Base-by-base conservation (phyloP, 805 yeast genomes). In the Zygosaccharomyces siamensis region DNA sequence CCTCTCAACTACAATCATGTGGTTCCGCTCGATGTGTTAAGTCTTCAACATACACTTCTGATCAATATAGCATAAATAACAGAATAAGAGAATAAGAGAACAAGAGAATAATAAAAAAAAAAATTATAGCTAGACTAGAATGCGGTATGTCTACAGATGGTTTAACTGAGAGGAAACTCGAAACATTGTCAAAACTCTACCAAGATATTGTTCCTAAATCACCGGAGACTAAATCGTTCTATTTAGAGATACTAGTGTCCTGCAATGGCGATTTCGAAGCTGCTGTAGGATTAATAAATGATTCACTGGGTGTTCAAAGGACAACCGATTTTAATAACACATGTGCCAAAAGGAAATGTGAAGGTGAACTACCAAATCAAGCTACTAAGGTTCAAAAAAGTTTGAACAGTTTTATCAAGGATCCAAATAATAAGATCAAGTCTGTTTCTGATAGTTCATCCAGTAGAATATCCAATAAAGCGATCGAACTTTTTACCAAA, bases 211-310 rank as follows among this genome's bases (percentile, higher is more conserved):
- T 50, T 10, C 48, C 53, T 10, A 21, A 16, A 70, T 33, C 66
- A 60, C 4, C 71, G 62, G 2, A 63, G 69, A 0, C 61, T 82
- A 3, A 38, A 10, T 30, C 46, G 11, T 50, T 50, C 28, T 46
- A 46, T 12, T 58, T 74, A 3, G 89, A 83, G 44, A 59, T 84
- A 3, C 67, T 84, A 10, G 45, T 73, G 1, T 66, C 76, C 0
- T 81, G 86, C 56, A 70, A 72, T 39, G 88, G 85, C 1, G 76
- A 83, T 2, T 36, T 81, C 1, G 61, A 64, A 7, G 49, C 61
- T 7, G 76, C 81, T 1, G 70, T 70, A 37, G 33, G 53, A 0
- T 55, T 81, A 21, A 60, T 83, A 12, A 58, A 67, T 26, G 77
- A 74, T 43, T 43, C 48, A 10, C 30, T 50, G 38, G 50, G 53